phyloP scores from a whole-genome alignment of 148 eudicot genomes.

The Cornus kousa region DNA sequence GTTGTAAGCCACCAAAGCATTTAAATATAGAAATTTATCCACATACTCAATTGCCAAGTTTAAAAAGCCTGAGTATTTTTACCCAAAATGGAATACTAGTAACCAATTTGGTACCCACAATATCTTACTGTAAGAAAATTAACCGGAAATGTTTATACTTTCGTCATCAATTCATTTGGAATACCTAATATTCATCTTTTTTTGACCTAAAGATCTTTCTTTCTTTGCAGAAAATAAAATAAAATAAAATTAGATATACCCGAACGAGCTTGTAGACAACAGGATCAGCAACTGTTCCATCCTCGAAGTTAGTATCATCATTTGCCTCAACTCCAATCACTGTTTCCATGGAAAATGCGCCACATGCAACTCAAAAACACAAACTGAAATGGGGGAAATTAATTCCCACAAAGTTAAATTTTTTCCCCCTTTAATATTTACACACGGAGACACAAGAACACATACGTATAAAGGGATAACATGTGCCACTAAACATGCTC shows the following conservation, averaged over 20 bases:
- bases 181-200: not conserved
- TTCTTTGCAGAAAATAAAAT: not conserved
- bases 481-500: not conserved
- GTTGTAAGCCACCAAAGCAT: not conserved
- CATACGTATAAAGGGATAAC: not conserved
- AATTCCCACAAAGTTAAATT: not conserved
- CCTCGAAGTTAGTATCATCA: slow-evolving; percentile 34
- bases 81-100: not conserved
- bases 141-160: not conserved
- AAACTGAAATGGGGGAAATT: slow-evolving; percentile 29
- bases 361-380: slow-evolving; percentile 38
- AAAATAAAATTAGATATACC: slow-evolving; percentile 30
- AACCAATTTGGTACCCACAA: not conserved
- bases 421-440: not conserved
- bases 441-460: not conserved
- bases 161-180: not conserved
- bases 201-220: not conserved
- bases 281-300: slow-evolving; percentile 49
- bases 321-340: slow-evolving; percentile 36
- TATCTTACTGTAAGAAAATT: not conserved
- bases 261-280: slow-evolving; percentile 84
- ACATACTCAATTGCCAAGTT: not conserved
- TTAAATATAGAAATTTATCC: not conserved
- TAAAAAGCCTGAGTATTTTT: not conserved
- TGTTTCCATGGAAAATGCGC: slow-evolving; percentile 55